A percentile compares a stretch with the other conserved stretches of the same genome.
phyloP scores from a whole-genome alignment of 106 monocot species.

The Dendrobium chrysotoxum region DNA sequence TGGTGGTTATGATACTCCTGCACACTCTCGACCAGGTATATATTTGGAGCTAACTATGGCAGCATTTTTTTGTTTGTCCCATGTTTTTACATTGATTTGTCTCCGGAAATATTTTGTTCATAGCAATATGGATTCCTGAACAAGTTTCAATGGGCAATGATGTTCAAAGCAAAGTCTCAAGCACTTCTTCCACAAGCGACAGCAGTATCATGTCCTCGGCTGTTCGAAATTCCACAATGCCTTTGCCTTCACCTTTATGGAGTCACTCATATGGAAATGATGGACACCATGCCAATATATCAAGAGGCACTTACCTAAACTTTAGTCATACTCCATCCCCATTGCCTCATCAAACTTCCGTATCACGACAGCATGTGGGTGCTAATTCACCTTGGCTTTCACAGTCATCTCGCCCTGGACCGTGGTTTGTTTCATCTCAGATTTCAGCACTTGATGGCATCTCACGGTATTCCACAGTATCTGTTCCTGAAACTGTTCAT shows the following conservation, averaged over 20 bases:
- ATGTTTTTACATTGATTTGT: neutral
- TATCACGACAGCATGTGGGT: conserved; percentile 30
- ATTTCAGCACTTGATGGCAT: conserved; percentile 25
- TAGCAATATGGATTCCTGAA: conserved; percentile 39
- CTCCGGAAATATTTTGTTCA: conserved; percentile 8
- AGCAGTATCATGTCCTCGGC: conserved; percentile 28
- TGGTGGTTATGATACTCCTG: conserved; percentile 25
- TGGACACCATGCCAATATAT: conserved; percentile 24
- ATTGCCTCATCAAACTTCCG: conserved; percentile 41
- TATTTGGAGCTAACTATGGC: conserved; percentile 19
- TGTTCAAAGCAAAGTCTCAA: conserved; percentile 38
- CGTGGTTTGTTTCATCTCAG: conserved; percentile 35
- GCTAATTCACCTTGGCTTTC: conserved; percentile 34
- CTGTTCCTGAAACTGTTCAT: conserved; percentile 39
- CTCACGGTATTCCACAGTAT: conserved; percentile 21
- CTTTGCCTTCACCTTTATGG: conserved; percentile 50
- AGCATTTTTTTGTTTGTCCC: neutral
- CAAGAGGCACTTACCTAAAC: conserved; percentile 44
- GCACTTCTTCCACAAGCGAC: conserved; percentile 22
- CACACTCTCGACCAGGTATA: conserved; percentile 6
- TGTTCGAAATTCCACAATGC: conserved; percentile 16
- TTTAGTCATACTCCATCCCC: conserved; percentile 49
- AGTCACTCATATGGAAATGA: conserved; percentile 24
- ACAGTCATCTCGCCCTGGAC: conserved; percentile 30
- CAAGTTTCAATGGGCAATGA: conserved; percentile 25